phyloP scores from a whole-genome alignment of 2,329 filamentous ascomycete species.

The Beauveria brongniartii region DNA sequence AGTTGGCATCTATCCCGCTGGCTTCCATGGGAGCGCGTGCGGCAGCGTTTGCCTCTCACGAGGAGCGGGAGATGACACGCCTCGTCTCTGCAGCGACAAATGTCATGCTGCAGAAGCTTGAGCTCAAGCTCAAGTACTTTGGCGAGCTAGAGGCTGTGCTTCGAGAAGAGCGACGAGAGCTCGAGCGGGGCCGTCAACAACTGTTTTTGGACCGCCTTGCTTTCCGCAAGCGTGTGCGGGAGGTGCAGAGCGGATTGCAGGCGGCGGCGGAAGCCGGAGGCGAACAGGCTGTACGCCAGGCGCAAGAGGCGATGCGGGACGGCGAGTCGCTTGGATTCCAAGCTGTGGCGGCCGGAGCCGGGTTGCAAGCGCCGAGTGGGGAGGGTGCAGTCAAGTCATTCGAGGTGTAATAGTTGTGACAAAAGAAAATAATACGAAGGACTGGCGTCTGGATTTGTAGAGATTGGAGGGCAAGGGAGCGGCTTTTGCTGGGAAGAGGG shows the following conservation, averaged over 20 bases:
- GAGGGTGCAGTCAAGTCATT: conserved; percentile 50
- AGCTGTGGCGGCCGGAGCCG: conserved; percentile 31
- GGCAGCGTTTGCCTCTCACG: conserved; percentile 83
- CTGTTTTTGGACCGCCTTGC: conserved; percentile 86
- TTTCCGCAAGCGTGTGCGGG: conserved; percentile 79
- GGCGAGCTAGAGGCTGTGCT: conserved; percentile 90
- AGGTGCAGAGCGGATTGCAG: conserved; percentile 70
- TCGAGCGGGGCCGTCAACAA: conserved; percentile 86
- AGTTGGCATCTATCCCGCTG: conserved; percentile 70
- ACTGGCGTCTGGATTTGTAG: conserved; percentile 11
- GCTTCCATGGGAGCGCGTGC: conserved; percentile 80
- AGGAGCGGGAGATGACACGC: conserved; percentile 93
- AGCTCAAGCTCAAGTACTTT: conserved; percentile 93
- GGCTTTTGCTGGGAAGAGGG: conserved; percentile 1
- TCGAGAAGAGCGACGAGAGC: conserved; percentile 82
- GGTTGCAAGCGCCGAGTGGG: conserved; percentile 46
- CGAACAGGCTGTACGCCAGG: conserved; percentile 41
- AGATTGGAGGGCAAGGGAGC: not conserved
- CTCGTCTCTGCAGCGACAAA: conserved; percentile 90
- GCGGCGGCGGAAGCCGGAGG: conserved; percentile 40
- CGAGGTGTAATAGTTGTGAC: conserved; percentile 35
- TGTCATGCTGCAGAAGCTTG: conserved; percentile 87
- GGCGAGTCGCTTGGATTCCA: conserved; percentile 48
- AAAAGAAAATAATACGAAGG: conserved; percentile 8
- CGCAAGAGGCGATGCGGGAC: conserved; percentile 38